Percentiles rank a stretch among this genome's conserved stretches.
phyloP scores from a whole-genome alignment of 2,329 filamentous ascomycete species.

The Phoma sp. region DNA sequence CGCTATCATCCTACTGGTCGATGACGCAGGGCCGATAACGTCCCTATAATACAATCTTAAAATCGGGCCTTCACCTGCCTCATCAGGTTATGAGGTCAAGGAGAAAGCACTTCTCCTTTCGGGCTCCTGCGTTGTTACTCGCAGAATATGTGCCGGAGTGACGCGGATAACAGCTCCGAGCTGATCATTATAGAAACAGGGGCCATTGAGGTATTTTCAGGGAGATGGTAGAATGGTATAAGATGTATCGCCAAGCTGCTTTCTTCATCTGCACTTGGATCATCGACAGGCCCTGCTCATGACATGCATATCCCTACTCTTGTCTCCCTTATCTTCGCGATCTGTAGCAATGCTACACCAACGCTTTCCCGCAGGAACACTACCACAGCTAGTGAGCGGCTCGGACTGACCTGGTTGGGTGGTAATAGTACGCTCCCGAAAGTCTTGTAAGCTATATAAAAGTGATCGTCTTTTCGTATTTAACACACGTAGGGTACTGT shows the following conservation, averaged over 20 bases:
- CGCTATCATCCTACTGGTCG: background rate
- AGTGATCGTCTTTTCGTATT: background rate
- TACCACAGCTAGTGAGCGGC: background rate
- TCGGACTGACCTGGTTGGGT: background rate
- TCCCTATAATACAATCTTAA: background rate
- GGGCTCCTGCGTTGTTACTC: too few relatives aligned
- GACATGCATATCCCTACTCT: background rate
- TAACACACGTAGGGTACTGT: slow-evolving; percentile 25
- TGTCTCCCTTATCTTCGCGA: background rate
- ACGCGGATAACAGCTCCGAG: background rate
- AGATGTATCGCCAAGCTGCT: background rate
- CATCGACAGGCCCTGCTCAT: background rate
- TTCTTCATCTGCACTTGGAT: too few relatives aligned
- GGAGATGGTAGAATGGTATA: background rate
- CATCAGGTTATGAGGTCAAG: background rate
- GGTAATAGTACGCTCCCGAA: background rate
- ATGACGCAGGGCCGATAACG: slow-evolving; percentile 19
- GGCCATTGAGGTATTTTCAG: background rate
- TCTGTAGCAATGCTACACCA: background rate
- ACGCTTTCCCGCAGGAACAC: background rate
- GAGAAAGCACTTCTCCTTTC: background rate
- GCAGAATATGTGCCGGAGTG: background rate
- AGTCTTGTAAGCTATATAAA: background rate
- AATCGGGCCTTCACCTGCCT: background rate
- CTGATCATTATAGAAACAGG: too few relatives aligned